These are phyloP conservation scores for Sporothrix protearum DNA, from an alignment of 2,329 filamentous ascomycete genomes.

Conservation along the genomic window DNA sequence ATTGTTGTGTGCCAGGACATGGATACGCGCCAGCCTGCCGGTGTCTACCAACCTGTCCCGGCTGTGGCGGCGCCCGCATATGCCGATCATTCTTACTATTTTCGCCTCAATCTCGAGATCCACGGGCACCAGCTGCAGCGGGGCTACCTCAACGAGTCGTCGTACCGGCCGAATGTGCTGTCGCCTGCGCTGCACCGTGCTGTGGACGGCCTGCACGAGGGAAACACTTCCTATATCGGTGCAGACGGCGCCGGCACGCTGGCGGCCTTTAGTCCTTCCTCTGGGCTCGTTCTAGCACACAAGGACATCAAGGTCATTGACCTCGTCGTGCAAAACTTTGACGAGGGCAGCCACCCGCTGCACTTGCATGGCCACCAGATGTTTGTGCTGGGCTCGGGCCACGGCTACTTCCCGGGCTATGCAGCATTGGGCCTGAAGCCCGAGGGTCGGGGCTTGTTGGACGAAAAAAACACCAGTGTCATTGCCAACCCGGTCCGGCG, in stretches of 20 bases:
- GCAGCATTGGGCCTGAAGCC: conserved; percentile 35
- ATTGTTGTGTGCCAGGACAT: conserved; percentile 50
- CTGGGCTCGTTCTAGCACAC: conserved; percentile 61
- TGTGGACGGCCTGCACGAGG: conserved; percentile 42
- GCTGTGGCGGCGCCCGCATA: conserved; percentile 42
- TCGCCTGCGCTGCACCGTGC: conserved; percentile 51
- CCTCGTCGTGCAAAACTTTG: conserved; percentile 52
- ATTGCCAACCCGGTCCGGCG: conserved; percentile 45
- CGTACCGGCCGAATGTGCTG: conserved; percentile 47
- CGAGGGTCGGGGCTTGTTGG: conserved; percentile 36
- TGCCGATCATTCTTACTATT: conserved; percentile 51
- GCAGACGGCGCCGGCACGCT: conserved; percentile 47
- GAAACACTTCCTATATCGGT: conserved; percentile 50
- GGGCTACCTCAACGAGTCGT: conserved; percentile 56
- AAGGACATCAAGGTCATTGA: conserved; percentile 61
- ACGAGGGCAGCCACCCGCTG: conserved; percentile 31
- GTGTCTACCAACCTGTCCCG: conserved; percentile 44
- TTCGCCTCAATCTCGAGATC: conserved; percentile 58
- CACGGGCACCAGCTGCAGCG: conserved; percentile 55
- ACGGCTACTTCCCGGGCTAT: conserved; percentile 55
- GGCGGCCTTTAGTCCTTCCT: conserved; percentile 42
- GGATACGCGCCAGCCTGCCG: conserved; percentile 37
- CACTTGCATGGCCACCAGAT: conserved; percentile 38
- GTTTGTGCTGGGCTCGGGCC: conserved; percentile 57
- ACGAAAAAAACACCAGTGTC: conserved; percentile 36